Evolutionary conservation across 495 filamentous ascomycete genomes (phyloP).

Genomic region (Aspergillus ellipticus): DNA sequence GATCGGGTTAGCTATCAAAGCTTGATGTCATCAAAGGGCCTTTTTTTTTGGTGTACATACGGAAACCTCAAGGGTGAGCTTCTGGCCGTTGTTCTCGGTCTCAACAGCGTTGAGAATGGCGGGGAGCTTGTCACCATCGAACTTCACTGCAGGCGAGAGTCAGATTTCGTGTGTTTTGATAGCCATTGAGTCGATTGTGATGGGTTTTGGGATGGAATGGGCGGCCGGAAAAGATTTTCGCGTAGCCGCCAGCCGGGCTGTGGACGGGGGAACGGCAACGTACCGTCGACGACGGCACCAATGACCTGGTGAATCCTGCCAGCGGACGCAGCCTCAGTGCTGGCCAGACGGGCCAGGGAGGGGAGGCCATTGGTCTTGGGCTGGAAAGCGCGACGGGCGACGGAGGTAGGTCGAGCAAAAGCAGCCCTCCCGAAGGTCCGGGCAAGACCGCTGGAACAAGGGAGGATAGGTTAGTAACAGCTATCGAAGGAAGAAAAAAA

Average conservation of each 20-base stretch:
- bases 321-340: constrained; percentile 57
- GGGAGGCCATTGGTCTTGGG: constrained; percentile 56
- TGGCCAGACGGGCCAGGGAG: constrained; percentile 69
- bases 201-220: constrained; percentile 33
- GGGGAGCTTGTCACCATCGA: constrained; percentile 90
- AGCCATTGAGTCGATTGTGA: constrained; percentile 34
- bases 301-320: constrained; percentile 88
- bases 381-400: constrained; percentile 64
- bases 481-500: constrained; percentile 45
- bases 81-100: constrained; percentile 87
- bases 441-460: constrained; percentile 65
- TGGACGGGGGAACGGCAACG: constrained; percentile 30
- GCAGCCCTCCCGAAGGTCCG: constrained; percentile 72
- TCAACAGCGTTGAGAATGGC: constrained; percentile 96
- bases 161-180: constrained; percentile 34
- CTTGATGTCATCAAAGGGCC: constrained; percentile 22
- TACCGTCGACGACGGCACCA: constrained; percentile 68
- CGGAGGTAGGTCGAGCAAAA: constrained; percentile 65
- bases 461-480: constrained; percentile 30
- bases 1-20: constrained; percentile 25
- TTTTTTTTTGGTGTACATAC: constrained; percentile 54
- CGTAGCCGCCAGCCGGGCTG: constrained; percentile 28
- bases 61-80: constrained; percentile 93
- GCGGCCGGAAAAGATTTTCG: constrained; percentile 46
- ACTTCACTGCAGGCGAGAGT: constrained; percentile 67